These are phyloP conservation scores for Carex parvula DNA, from an alignment of 176 grass and related monocot genomes.

Conservation along the genomic window DNA sequence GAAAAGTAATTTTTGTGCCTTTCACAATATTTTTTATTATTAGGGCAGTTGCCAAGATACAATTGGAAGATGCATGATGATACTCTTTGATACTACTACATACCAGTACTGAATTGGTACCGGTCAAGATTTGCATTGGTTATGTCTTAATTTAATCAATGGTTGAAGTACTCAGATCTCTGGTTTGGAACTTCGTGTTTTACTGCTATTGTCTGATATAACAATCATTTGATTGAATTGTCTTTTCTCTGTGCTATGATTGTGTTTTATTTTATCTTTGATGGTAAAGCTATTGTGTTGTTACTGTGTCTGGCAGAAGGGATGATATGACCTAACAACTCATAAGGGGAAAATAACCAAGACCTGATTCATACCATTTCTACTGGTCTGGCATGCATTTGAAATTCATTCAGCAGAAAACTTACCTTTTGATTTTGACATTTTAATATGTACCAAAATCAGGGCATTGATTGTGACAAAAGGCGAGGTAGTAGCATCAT, in stretches of 20 bases:
- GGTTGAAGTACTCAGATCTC: background rate
- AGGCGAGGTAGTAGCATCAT: slow-evolving; percentile 51
- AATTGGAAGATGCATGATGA: background rate
- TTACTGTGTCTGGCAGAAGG: background rate
- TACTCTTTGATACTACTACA: background rate
- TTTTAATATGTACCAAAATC: background rate
- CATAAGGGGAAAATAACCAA: background rate
- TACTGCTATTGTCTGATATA: background rate
- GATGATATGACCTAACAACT: background rate
- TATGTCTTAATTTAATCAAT: background rate
- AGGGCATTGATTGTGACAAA: slow-evolving; percentile 86
- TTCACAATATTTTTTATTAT: background rate
- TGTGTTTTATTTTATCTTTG: background rate
- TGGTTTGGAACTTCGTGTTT: background rate
- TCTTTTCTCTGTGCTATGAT: background rate
- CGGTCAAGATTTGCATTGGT: background rate
- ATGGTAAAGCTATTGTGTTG: background rate
- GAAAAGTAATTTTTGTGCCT: slow-evolving; percentile 38
- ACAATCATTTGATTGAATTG: background rate
- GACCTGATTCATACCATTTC: background rate
- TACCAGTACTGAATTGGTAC: background rate
- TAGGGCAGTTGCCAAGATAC: no score
- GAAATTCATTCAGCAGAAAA: background rate
- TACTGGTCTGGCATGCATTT: background rate
- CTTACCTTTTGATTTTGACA: background rate